Base-by-base conservation (phyloP, 1,284 basidiomycete genomes). In the Chiua sp. region DNA sequence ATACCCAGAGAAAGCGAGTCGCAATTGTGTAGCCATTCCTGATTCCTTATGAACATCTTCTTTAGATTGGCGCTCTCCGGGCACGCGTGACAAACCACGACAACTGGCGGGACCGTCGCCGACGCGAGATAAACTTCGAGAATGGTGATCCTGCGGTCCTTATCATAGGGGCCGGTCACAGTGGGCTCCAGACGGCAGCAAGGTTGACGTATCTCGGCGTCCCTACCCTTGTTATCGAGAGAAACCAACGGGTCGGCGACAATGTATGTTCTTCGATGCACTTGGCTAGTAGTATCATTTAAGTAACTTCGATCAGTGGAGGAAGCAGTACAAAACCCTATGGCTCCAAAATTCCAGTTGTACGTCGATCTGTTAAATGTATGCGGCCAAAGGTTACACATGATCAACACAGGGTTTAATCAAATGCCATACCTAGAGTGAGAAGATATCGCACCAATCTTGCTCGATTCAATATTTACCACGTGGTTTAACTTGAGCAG, bases 111-210 rank as follows among this genome's bases (percentile, higher is more conserved):
- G 64, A 66, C n/a, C 48, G 51, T 42, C 71, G 63, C 6, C 64
- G 18, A 13, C 62, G 53, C 3, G 61, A 72, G 46, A 50, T 57
- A 7, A 35, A 64, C 12, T 64, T 72, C 46, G 54, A 55, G 22
- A 37, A 59, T 26, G 50, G 56, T 7, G 62, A 73, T 46, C 75
- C 72, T 2, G 56, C 63, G 1, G 74, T 75, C 7, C 55, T 75
- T n/a, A 16, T 75, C 47, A 60, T 79, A 37, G 77, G 77, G 12
- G 77, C 72, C n/a, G 77, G 78, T 12, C 80, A 72, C 59, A 73
- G 68, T 48, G 78, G 79, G 32, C 69, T 81, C 33, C 64, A 59
- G 26, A 53, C 70, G 0, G 77, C 78, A 1, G 79, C 79, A 18
- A 69, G 75, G 22, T 60, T 81, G 53, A 72, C 74, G 48, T 63